Evolutionary conservation across 2,329 filamentous ascomycete species (phyloP).

Genomic region (Ophiostoma sp.): DNA sequence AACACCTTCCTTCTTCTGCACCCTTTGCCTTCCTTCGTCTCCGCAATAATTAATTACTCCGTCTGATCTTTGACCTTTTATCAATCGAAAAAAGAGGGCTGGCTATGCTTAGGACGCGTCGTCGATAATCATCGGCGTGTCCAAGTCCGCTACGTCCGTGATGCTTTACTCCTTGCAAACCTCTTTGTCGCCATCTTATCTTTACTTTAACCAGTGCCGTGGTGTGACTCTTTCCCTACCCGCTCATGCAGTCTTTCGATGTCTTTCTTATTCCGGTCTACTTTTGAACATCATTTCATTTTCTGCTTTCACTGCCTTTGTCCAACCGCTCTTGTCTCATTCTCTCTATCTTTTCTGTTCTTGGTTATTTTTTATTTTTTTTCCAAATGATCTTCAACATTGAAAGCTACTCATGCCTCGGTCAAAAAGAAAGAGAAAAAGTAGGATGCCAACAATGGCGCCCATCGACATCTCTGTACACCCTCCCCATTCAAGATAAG

Average conservation of each 20-base stretch:
- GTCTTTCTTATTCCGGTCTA: too few relatives aligned
- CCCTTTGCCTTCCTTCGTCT: background rate
- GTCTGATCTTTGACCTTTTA: background rate
- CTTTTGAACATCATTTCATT: too few relatives aligned
- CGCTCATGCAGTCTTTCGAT: too few relatives aligned
- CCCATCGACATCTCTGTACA: too few relatives aligned
- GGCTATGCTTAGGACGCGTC: background rate
- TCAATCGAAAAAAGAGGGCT: background rate
- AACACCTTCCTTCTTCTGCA: background rate
- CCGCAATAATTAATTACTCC: background rate
- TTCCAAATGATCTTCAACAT: too few relatives aligned
- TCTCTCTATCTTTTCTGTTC: too few relatives aligned
- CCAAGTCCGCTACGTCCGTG: background rate
- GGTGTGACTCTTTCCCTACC: too few relatives aligned
- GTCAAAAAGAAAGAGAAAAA: background rate
- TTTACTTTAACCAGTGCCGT: too few relatives aligned
- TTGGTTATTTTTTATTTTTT: too few relatives aligned
- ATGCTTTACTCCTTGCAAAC: background rate
- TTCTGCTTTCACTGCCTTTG: too few relatives aligned
- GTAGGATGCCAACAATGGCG: background rate
- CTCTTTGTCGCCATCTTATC: background rate
- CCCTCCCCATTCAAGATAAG: too few relatives aligned
- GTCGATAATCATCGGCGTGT: background rate
- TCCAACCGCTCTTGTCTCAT: too few relatives aligned
- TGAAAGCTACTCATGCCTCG: background rate